Percentiles rank a stretch among this genome's conserved stretches.
Evolutionary conservation across 2,329 filamentous ascomycete genomes (phyloP).

Genomic region (Ilyonectria robusta): DNA sequence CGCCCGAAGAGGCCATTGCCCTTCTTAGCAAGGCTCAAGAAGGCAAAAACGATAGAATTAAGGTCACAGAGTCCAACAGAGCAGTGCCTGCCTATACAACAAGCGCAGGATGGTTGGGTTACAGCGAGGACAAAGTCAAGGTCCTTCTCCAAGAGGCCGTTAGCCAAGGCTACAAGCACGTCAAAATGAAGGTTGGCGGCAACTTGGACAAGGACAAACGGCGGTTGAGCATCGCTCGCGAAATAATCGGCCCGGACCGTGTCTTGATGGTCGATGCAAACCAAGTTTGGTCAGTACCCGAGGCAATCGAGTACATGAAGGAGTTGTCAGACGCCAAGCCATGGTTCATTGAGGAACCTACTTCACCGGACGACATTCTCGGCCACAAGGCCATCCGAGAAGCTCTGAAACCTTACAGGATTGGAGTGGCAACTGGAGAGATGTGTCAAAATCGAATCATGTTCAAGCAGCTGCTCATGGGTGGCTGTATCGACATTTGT

Average conservation of each 20-base stretch:
- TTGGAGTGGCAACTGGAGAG: constrained; percentile 92
- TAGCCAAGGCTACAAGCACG: constrained; percentile 82
- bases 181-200: constrained; percentile 91
- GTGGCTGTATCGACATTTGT: constrained; percentile 86
- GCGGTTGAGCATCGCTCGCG: constrained; percentile 79
- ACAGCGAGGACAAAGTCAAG: constrained; percentile 89
- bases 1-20: constrained; percentile 83
- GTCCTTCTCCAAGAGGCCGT: constrained; percentile 80
- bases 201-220: constrained; percentile 79
- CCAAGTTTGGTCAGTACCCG: constrained; percentile 91
- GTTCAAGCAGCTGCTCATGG: constrained; percentile 90
- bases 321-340: constrained; percentile 85
- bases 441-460: constrained; percentile 96
- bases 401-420: constrained; percentile 79
- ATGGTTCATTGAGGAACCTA: constrained; percentile 97
- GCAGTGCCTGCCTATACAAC: constrained; percentile 94
- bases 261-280: constrained; percentile 94
- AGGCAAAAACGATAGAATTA: constrained; percentile 78
- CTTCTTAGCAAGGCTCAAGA: constrained; percentile 76
- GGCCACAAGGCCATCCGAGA: constrained; percentile 89
- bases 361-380: constrained; percentile 88
- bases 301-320: constrained; percentile 90
- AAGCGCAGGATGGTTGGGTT: constrained; percentile 91
- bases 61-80: constrained; percentile 78
- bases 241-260: constrained; percentile 88